phyloP scores from a whole-genome alignment of 2,329 filamentous ascomycete species.

The Trichoderma koningiopsis region DNA sequence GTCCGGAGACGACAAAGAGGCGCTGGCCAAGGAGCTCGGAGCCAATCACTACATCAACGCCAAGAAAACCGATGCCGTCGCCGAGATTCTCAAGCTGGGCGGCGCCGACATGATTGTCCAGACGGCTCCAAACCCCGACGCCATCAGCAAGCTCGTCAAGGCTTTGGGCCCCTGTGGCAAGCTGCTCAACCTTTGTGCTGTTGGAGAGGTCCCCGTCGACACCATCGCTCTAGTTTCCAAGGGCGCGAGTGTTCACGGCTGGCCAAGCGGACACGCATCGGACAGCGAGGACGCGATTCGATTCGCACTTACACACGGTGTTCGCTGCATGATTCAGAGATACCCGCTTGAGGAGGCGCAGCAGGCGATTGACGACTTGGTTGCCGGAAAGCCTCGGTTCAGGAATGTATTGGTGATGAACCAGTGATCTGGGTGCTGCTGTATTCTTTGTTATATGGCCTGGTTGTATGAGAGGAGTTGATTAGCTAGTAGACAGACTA shows the following conservation, averaged over 20 bases:
- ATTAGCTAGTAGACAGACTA: neutral
- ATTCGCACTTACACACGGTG: conserved; percentile 62
- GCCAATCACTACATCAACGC: conserved; percentile 54
- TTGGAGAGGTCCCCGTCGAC: conserved; percentile 50
- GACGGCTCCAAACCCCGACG: conserved; percentile 62
- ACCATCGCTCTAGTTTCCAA: conserved; percentile 46
- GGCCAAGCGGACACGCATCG: conserved; percentile 63
- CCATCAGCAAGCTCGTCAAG: conserved; percentile 54
- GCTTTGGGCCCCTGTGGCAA: conserved; percentile 60
- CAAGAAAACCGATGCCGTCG: conserved; percentile 51
- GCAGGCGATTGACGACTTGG: conserved; percentile 48
- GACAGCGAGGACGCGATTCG: conserved; percentile 67
- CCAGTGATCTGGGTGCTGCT: conserved; percentile 28
- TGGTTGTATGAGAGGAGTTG: neutral
- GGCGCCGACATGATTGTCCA: conserved; percentile 64
- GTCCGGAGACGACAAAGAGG: conserved; percentile 65
- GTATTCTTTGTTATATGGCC: neutral
- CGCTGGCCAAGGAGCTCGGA: conserved; percentile 59
- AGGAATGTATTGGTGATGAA: conserved; percentile 48
- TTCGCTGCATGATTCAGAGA: conserved; percentile 67
- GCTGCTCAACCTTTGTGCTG: conserved; percentile 60
- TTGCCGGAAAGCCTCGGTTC: conserved; percentile 48
- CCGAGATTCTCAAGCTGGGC: conserved; percentile 58
- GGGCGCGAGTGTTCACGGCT: conserved; percentile 64
- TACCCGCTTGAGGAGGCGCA: conserved; percentile 58